Base-by-base conservation (phyloP, 192 early-diverging fungal genomes). In the Coemansia sp. region DNA sequence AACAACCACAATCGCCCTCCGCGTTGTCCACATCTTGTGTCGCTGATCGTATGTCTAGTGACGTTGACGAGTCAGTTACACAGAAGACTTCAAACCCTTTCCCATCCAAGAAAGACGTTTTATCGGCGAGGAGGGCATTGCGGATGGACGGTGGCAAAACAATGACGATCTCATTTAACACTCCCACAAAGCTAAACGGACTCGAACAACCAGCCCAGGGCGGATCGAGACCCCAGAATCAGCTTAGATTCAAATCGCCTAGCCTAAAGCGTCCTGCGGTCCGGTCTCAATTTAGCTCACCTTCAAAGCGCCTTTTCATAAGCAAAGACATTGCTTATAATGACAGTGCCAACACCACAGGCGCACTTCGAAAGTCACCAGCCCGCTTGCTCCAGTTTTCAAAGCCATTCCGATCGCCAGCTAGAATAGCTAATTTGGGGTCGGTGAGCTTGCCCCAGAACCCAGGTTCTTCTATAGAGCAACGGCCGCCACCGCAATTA, bases 81-180 rank as follows among this genome's bases (percentile, higher is more conserved):
- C 55, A 57, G 31, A 57, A 57, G 28, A 57, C 7, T 1, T 4
- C 4, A 31, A 79, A 39, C 33, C 58, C 43, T 45, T 80, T 80
- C 37, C 77, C 77, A 15, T 80, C 77, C 8, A 69, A 58, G 15
- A 63, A 49, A 20, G 77, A 80, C 29, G 77, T 80, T 15, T 58
- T 71, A 28, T 80, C 77, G 20, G 77, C 77, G 10, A 61, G 77
- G 29, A 49, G 72, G 1, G 77, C 77, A 0, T 35, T 79, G 49
- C 70, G 52, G 59, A 45, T 45, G 33, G 64, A 68, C 12, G 35
- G 59, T 7, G 43, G 72, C 43, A 65, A 48, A n/a, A 51, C 51
- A 1, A 25, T 46, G 28, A 29, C 61, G 3, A 33, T 56, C 1
- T 29, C 53, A 15, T 76, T 70, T 30, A 70, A 43, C 34, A 31